Conservation (phyloP, 2,329 filamentous ascomycete genomes). For the Aureobasidium melanogenum region DNA sequence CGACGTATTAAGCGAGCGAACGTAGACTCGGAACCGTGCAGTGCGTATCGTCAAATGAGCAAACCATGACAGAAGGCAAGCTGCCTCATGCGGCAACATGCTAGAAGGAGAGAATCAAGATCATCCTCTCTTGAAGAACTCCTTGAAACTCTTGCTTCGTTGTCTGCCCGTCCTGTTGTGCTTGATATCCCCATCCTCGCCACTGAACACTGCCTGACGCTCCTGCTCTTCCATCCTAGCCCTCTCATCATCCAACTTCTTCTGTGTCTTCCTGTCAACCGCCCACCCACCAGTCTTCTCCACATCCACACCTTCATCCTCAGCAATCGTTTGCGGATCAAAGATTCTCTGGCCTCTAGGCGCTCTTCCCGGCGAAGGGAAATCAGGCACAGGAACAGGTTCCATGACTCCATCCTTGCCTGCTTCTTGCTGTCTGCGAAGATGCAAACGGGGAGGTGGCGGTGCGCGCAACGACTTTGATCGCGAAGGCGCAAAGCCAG, state of each 20-base stretch:
- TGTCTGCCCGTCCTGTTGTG: neutral
- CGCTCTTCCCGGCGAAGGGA: neutral
- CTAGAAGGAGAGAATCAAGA: neutral
- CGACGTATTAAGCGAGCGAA: neutral
- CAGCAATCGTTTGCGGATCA: slow-evolving; percentile 1
- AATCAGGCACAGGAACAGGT: neutral
- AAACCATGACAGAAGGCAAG: too few relatives aligned
- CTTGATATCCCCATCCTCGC: neutral
- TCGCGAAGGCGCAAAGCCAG: slow-evolving; percentile 2
- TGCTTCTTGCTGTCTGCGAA: neutral
- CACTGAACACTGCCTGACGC: neutral
- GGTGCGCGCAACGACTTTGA: slow-evolving; percentile 6
- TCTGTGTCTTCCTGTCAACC: slow-evolving; percentile 2
- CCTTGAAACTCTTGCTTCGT: slow-evolving; percentile 10
- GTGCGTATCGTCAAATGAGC: neutral
- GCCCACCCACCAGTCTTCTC: slow-evolving; percentile 9
- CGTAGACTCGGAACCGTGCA: neutral
- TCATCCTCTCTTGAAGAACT: slow-evolving; percentile 2
- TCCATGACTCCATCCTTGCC: neutral
- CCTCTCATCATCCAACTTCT: slow-evolving; percentile 6
- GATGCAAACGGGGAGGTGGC: neutral
- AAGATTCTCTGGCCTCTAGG: slow-evolving; percentile 5
- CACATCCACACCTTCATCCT: slow-evolving; percentile 6
- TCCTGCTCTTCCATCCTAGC: slow-evolving; percentile 2
- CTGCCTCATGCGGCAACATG: too few relatives aligned